Base-by-base conservation (phyloP, 306 rosid species). In the Alnus glutinosa region DNA sequence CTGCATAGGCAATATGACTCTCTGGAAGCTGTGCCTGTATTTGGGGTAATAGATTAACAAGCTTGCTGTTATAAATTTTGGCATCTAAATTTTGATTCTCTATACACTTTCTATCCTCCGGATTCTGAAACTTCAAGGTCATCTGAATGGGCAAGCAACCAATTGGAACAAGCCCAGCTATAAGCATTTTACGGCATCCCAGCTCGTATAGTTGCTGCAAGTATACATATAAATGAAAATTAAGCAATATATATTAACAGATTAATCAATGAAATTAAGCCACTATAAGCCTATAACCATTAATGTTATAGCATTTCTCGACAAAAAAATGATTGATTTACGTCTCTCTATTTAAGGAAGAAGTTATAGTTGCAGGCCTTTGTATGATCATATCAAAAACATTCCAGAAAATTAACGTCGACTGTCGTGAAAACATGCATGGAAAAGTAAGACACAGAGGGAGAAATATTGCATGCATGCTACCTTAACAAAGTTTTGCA, bases 91-190 rank as follows among this genome's bases (percentile, higher is more conserved):
- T 85, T 68, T 85, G 77, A 61, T 78, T 37, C 49, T 85, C 82
- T 9, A 75, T 1, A 9, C 85, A 82, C 64, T 39, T 74, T 47
- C 79, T 62, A 13, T 57, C 32, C 0, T 2, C 16, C 4, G 79
- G 80, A 36, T 3, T 18, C 47, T 19, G 18, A 19, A 55, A 55
- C 28, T 77, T 74, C 78, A 19, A 1, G 34, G 79, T 76, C 15
- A 83, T 58, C 78, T 88, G 89, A 59, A 78, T 72, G 15, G 91
- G 89, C 3, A 88, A 47, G 80, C 91, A 85, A n/a, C 91, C 89
- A 2, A 83, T 49, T 28, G 91, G 91, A 72, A 89, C 86, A 63
- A 85, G 69, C 61, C 89, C 91, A 2, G 71, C 49, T 32, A 83
- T 39, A 1, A n/a, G 15, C 2, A 88, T 48, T 39, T 70, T 80